Base-by-base conservation (phyloP, 2,329 filamentous ascomycete genomes). In the Xylariaceae sp. region DNA sequence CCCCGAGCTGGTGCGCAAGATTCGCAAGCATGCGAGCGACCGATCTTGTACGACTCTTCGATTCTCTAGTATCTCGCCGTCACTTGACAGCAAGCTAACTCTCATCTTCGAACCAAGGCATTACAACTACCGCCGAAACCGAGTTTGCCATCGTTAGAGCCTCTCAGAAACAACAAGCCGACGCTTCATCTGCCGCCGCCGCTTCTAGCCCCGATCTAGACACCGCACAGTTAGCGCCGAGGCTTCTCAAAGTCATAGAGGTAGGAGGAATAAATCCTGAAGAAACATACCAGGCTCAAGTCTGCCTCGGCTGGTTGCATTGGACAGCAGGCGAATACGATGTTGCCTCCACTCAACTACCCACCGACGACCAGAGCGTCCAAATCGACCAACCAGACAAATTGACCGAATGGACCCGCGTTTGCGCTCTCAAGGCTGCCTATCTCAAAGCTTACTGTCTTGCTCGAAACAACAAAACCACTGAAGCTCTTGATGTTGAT, bases 1-100 rank as follows among this genome's bases (percentile, higher is more conserved):
- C 22, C 88, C 88, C 21, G 92, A 97, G 70, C 78, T 95, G 53
- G 84, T 93, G 59, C 83, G 92, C 65, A 98, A 98, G 70, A 79
- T 97, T 61, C 86, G 86, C 62, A 97, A 98, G 68, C 92, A 98
- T 77, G 88, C 90, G 58, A 85, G 90, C 33, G 80, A 87, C 50
- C 81, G 88, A 66, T 80, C 80, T 68, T 95, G 92, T 96, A 84
- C 59, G 80, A 63, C 53, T 49, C 37, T 38, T 23, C 38, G 29
- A 39, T 44, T 51, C 49, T 47, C 41, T 44, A 32, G n/a, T n/a
- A n/a, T n/a, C n/a, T n/a, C n/a, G n/a, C n/a, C n/a, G n/a, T 14
- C 27, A 32, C 27, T 32, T 3, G 12, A 12, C 27, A 12, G 12
- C 27, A 4, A 32, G 27, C 27, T 58, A 25, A 62, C 52, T 35